Evolutionary conservation across 768 basidiomycete species (phyloP).

Genomic region (Lactarius hatsudake): DNA sequence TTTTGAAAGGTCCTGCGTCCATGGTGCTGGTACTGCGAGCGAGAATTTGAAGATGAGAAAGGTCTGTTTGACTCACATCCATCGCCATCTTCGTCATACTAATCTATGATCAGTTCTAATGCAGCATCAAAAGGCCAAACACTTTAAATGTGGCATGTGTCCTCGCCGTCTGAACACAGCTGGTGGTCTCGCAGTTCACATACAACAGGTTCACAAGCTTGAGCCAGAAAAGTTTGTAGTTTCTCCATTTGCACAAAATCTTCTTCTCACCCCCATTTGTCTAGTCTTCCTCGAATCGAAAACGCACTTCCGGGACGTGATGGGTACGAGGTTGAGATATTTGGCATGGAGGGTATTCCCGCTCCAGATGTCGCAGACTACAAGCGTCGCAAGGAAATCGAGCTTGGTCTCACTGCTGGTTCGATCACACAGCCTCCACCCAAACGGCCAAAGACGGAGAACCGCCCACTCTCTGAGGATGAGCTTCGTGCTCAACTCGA

Average conservation of each 20-base stretch:
- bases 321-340: slow-evolving; percentile 98
- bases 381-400: slow-evolving; percentile 92
- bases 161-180: slow-evolving; percentile 95
- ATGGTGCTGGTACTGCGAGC: slow-evolving; percentile 99
- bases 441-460: slow-evolving; percentile 80
- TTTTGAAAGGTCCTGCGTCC: slow-evolving; percentile 67
- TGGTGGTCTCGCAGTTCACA: slow-evolving; percentile 95
- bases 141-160: slow-evolving; percentile 97
- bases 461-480: slow-evolving; percentile 72
- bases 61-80: slow-evolving; percentile 46
- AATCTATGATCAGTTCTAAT: slow-evolving; percentile 67
- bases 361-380: slow-evolving; percentile 93
- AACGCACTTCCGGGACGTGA: slow-evolving; percentile 96
- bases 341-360: slow-evolving; percentile 98
- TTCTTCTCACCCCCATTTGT: slow-evolving; percentile 11
- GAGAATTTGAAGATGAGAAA: slow-evolving; percentile 99
- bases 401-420: slow-evolving; percentile 80
- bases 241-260: background rate
- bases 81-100: background rate
- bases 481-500: slow-evolving; percentile 83
- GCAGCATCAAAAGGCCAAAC: slow-evolving; percentile 99
- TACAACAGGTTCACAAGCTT: slow-evolving; percentile 99
- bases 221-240: slow-evolving; percentile 70
- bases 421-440: slow-evolving; percentile 77
- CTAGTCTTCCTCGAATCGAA: slow-evolving; percentile 81